Conservation (phyloP, 1,139 yeast species). For the Hemisphaericaspora xylanilytica region DNA sequence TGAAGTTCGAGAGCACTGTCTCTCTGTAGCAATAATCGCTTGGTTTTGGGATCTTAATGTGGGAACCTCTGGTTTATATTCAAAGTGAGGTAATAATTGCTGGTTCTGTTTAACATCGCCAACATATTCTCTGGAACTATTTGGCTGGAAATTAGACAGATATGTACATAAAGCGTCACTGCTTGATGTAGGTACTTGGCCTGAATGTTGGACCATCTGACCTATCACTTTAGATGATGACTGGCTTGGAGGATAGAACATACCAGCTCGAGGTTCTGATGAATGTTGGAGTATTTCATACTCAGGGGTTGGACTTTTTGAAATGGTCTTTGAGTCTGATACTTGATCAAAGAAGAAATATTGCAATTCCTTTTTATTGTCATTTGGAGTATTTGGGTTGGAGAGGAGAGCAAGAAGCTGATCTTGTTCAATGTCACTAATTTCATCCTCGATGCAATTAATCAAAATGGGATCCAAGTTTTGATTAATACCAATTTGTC, state of each 20-base stretch:
- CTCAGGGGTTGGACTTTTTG: constrained; percentile 3
- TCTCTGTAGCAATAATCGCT: constrained; percentile 1
- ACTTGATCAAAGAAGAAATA: not conserved
- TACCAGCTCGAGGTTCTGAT: not conserved
- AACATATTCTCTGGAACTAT: constrained; percentile 1
- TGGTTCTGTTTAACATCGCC: constrained; percentile 7
- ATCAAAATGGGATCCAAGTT: constrained; percentile 3
- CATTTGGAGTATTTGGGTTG: constrained; percentile 2
- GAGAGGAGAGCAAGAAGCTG: constrained; percentile 2
- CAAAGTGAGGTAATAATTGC: constrained; percentile 9
- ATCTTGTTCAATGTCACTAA: constrained; percentile 6
- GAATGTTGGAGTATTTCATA: not conserved
- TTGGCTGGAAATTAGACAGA: not conserved
- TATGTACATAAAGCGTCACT: not conserved
- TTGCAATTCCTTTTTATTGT: not conserved
- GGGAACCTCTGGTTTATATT: constrained; percentile 2
- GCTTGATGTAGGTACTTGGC: not conserved
- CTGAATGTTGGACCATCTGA: not conserved
- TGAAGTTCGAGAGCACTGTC: constrained; percentile 1
- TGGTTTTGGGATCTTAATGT: constrained; percentile 4
- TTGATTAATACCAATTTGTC: not conserved
- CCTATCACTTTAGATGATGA: not conserved
- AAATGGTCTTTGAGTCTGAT: constrained; percentile 2
- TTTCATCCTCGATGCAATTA: constrained; percentile 4
- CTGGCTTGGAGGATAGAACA: not conserved